These are phyloP conservation scores for Termitomyces sp. DNA, from an alignment of 768 basidiomycete species.

Conservation along the genomic window DNA sequence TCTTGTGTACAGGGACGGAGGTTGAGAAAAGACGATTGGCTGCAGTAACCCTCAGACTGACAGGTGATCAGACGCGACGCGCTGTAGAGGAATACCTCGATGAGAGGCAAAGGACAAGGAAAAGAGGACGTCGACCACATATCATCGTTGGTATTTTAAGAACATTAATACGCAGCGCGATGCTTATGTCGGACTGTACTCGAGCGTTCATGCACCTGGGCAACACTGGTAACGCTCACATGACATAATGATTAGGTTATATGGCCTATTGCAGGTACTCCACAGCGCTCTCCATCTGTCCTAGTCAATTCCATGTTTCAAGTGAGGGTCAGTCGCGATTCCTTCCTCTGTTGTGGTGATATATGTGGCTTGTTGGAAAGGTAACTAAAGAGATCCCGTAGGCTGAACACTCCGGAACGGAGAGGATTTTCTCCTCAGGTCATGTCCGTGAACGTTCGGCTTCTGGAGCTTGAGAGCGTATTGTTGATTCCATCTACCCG, in stretches of 20 bases:
- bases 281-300: background rate
- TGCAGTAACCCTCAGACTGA: no score
- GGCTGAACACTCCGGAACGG: background rate
- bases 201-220: no score
- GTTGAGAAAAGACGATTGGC: no score
- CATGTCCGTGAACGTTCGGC: background rate
- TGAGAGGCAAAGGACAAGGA: no score
- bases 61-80: no score
- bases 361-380: background rate
- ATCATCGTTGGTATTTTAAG: no score
- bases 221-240: background rate
- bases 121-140: no score
- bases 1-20: no score
- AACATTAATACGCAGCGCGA: no score
- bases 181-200: no score
- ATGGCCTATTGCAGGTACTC: background rate
- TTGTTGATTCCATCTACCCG: background rate
- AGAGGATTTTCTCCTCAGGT: no score
- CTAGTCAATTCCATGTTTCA: background rate
- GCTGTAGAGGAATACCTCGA: no score
- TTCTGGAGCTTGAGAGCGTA: background rate
- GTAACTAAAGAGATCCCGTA: background rate
- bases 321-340: background rate
- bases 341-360: background rate
- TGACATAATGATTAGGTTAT: background rate